Base-by-base conservation (phyloP, 768 basidiomycete species). In the Megacollybia marginata region DNA sequence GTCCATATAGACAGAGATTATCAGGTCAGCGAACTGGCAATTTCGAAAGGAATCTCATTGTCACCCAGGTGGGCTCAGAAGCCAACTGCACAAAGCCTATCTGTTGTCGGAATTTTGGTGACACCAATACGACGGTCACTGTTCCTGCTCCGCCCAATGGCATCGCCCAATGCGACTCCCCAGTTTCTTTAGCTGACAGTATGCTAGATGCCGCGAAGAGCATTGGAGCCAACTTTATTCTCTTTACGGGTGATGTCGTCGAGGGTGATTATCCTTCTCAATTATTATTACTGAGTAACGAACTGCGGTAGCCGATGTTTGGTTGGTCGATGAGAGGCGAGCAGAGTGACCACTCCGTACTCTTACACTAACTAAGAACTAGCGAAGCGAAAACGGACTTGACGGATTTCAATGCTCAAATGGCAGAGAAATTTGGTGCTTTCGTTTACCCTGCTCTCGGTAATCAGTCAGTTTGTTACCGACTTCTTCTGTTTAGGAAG, bases 221-320 rank as follows among this genome's bases (percentile, higher is more conserved):
- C 6, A 55, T 65, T 36, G 62, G 65, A 15, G 69, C 68, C 13
- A 59, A 61, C 9, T 82, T 80, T 58, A 71, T 76, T 5, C 73
- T 85, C 33, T 83, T 83, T 55, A 85, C 82, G 2, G 83, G 82
- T 6, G 82, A 83, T 57, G 76, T 82, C 6, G 72, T 82, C 5
- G 80, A 82, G 63, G 76, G 80, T 78, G 46, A 46, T 61, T 49
- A 42, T 32, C 44, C 15, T 42, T 40, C 34, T 15, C 34, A 44
- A 47, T 11, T 6, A 31, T 11, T 6, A 31, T 23, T 44, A 13
- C 20, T 28, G 6, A 28, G 23, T 28, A 28, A 28, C 23, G 23
- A 28, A 28, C 5, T 33, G 20, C 35, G 28, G 31, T 46, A 79
- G 78, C 70, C 50, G 73, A 75, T 5, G 66, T 77, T 13, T 81